phyloP scores from a whole-genome alignment of 106 monocot species.

The Posidonia australis region DNA sequence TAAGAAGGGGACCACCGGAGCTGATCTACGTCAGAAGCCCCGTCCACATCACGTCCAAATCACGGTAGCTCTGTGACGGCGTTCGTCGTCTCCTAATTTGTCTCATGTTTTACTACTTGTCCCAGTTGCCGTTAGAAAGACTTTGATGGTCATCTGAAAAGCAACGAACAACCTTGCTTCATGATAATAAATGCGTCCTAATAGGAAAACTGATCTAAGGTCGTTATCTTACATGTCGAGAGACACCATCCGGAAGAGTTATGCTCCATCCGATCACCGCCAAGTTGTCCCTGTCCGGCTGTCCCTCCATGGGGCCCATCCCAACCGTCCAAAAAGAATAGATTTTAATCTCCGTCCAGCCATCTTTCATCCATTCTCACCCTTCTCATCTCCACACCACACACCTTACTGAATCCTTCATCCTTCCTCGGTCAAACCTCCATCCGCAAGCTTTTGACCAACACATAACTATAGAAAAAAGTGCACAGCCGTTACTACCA shows the following conservation, averaged over 20 bases:
- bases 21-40: not conserved
- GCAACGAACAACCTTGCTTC: too few species aligned
- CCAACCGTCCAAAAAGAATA: not conserved
- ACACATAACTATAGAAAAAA: not conserved
- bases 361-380: not conserved
- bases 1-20: not conserved
- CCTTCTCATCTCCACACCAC: not conserved
- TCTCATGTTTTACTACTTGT: not conserved
- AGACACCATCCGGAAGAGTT: not conserved
- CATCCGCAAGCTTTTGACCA: not conserved
- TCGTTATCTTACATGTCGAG: not conserved
- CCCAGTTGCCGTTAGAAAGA: not conserved
- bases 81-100: not conserved
- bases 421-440: not conserved
- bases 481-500: not conserved
- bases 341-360: not conserved
- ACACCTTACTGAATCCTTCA: too few species aligned
- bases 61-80: constrained; percentile 3
- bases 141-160: too few species aligned
- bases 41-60: too few species aligned
- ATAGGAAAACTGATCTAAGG: too few species aligned
- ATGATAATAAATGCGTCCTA: too few species aligned
- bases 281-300: not conserved
- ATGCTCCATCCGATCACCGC: not conserved
- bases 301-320: constrained; percentile 1